Conservation (phyloP, 257 asterid species). For the Nicotiana attenuata region DNA sequence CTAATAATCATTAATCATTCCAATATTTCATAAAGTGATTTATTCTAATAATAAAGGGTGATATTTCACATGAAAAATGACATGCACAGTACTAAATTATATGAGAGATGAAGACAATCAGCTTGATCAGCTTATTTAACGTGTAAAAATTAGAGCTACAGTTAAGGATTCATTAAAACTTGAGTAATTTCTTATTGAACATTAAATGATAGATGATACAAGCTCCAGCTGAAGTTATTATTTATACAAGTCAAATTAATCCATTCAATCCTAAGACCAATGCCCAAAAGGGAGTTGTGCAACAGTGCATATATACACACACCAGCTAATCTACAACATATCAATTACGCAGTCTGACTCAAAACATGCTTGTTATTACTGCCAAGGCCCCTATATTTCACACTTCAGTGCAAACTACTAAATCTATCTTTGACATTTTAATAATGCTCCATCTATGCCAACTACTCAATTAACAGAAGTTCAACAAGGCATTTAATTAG, state of each 20-base stretch:
- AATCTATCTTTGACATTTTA: neutral
- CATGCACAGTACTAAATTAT: no score
- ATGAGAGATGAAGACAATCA: neutral
- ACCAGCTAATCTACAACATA: neutral
- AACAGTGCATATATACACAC: neutral
- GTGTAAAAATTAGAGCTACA: neutral
- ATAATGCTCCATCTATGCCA: neutral
- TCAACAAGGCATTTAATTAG: neutral
- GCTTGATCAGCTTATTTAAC: neutral
- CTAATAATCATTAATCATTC: neutral
- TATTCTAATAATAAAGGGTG: neutral
- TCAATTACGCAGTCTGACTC: neutral
- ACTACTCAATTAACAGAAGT: neutral
- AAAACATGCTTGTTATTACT: no score
- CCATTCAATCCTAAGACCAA: neutral
- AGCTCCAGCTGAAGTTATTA: neutral
- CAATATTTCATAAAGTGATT: neutral
- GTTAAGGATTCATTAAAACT: neutral
- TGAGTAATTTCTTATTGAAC: neutral
- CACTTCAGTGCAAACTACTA: neutral
- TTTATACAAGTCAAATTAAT: neutral
- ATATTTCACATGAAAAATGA: no score
- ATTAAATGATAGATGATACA: neutral
- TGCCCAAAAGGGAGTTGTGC: neutral
- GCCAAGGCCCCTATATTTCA: neutral